Percentiles rank a stretch among this genome's conserved stretches.
Conservation (phyloP, 1,284 basidiomycete genomes). For the Microstroma glucosiphilum region DNA sequence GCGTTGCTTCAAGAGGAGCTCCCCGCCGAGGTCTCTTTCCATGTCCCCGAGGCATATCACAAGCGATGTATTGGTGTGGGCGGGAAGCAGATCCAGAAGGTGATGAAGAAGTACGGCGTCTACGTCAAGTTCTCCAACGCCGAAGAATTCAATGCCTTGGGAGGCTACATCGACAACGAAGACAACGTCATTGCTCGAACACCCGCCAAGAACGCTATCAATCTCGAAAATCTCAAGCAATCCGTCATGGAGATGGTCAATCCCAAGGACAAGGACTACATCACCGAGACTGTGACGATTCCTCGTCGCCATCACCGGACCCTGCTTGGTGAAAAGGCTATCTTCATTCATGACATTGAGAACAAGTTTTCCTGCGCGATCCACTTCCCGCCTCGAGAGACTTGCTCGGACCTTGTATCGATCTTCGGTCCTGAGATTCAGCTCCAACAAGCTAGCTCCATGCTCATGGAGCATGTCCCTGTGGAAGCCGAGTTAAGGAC, state of each 20-base stretch:
- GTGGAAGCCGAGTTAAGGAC: slow-evolving; percentile 93
- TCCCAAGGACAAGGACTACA: slow-evolving; percentile 96
- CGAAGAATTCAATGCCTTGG: slow-evolving; percentile 89
- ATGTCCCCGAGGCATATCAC: slow-evolving; percentile 95
- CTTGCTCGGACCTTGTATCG: slow-evolving; percentile 78
- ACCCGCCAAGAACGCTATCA: slow-evolving; percentile 93
- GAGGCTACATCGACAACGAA: slow-evolving; percentile 94
- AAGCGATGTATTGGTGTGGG: slow-evolving; percentile 99
- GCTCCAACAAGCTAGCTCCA: slow-evolving; percentile 89
- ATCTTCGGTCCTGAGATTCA: slow-evolving; percentile 96
- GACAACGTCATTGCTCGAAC: slow-evolving; percentile 97
- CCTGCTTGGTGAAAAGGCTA: slow-evolving; percentile 87
- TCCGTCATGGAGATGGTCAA: slow-evolving; percentile 96
- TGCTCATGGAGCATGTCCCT: slow-evolving; percentile 89
- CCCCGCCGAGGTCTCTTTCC: slow-evolving; percentile 97
- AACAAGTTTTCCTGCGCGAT: slow-evolving; percentile 89
- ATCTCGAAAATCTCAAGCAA: slow-evolving; percentile 89
- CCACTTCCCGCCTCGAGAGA: slow-evolving; percentile 91
- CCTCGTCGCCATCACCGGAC: slow-evolving; percentile 91
- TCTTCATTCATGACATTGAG: slow-evolving; percentile 95
- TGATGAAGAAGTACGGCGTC: slow-evolving; percentile 99
- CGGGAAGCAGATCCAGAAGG: slow-evolving; percentile 94
- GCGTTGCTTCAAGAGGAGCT: slow-evolving; percentile 89
- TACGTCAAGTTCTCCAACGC: slow-evolving; percentile 99
- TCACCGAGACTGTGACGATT: slow-evolving; percentile 84